Base-by-base conservation (phyloP, 2,329 filamentous ascomycete genomes). In the Beauveria sp. region DNA sequence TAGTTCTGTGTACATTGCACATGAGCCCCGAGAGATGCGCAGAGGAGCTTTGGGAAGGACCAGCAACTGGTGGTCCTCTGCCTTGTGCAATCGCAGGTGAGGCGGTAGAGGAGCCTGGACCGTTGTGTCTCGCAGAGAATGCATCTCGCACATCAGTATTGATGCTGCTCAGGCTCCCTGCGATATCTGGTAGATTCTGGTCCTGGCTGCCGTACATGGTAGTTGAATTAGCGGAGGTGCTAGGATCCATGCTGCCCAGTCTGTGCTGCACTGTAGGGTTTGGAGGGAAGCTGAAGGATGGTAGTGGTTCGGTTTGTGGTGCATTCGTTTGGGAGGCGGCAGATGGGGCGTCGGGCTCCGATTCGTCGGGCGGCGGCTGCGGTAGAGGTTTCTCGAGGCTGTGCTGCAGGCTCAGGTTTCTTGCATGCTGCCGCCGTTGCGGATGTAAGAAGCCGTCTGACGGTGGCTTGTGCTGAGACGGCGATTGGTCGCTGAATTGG, bases 1-100 rank as follows among this genome's bases (percentile, higher is more conserved):
- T 97, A 1, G 94, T 97, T 65, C 92, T 79, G 67, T 87, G 84
- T n/a, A 88, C 85, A 70, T 88, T 88, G 69, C 85, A 88, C 84
- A 88, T 87, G 59, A 88, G 71, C 0, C 85, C 85, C 0, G 85
- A 88, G 12, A 87, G 74, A 69, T 88, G 85, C 7, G 83, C 76
- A 0, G 82, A 84, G 1, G 78, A 77, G 2, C 77, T 74, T 51
- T 76, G 72, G 10, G 80, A 73, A 7, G 78, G 78, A 2, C 78
- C 80, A 16, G 76, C 76, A 69, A 72, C 69, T 0, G 70, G 57
- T 1, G 66, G 58, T 5, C 59, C 62, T 62, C 68, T 68, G 7
- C 63, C 64, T 28, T 81, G 80, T 10, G 70, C 70, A 3, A 75
- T 70, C 34, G 79, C 80, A 3, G 84, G 83, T 3, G 85, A 86